Percentiles rank a stretch among this genome's conserved stretches.
phyloP scores from a whole-genome alignment of 2,329 filamentous ascomycete species.

The Tympanopsis confertula region DNA sequence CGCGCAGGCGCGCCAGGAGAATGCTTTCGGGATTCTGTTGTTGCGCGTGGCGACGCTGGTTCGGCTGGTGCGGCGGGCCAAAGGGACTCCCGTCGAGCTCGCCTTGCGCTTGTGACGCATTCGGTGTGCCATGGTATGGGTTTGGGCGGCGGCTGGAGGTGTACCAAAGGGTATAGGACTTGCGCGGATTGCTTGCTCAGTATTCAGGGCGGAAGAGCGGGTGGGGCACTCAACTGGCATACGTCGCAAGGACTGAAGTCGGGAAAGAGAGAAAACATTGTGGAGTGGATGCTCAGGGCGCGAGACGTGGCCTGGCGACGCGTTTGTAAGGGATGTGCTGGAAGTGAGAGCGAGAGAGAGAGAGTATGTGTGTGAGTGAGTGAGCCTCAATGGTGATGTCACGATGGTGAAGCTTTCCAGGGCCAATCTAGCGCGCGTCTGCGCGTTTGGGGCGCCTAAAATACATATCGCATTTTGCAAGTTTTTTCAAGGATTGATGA shows the following conservation, averaged over 20 bases:
- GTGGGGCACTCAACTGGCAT: slow-evolving; percentile 23
- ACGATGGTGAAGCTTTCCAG: too few species aligned
- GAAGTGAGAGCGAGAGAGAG: too few species aligned
- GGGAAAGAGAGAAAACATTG: slow-evolving; percentile 53
- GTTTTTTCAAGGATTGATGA: too few species aligned
- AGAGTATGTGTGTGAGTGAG: too few species aligned
- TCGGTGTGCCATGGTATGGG: slow-evolving; percentile 16
- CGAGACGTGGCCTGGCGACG: too few species aligned
- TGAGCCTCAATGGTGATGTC: too few species aligned
- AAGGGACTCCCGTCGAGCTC: slow-evolving; percentile 14
- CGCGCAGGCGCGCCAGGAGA: slow-evolving; percentile 55
- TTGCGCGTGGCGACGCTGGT: slow-evolving; percentile 21
- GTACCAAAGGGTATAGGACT: slow-evolving; percentile 69
- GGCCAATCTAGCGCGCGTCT: too few species aligned
- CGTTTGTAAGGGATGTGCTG: too few species aligned
- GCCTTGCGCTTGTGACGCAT: slow-evolving; percentile 18
- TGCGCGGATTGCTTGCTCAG: not conserved
- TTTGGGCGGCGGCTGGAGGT: slow-evolving; percentile 45
- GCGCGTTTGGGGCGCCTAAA: too few species aligned
- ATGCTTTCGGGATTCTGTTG: slow-evolving; percentile 40
- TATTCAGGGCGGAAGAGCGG: slow-evolving; percentile 3
- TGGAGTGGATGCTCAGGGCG: too few species aligned
- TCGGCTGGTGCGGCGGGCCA: slow-evolving; percentile 11
- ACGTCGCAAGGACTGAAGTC: slow-evolving; percentile 62
- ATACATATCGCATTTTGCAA: too few species aligned